Conservation (phyloP, 2,329 filamentous ascomycete species). For the Nemania sp. region DNA sequence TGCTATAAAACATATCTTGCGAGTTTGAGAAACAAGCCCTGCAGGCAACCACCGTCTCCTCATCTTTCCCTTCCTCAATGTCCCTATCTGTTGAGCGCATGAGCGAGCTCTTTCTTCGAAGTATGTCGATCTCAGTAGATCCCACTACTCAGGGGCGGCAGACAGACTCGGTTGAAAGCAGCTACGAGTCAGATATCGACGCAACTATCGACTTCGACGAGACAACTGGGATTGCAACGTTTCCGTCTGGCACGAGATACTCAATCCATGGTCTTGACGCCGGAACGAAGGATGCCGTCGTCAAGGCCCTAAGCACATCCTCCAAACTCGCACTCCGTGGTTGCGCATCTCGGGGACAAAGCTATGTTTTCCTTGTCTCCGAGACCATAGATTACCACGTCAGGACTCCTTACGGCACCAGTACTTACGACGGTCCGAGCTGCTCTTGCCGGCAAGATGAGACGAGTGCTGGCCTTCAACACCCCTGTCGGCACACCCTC, state of each 20-base stretch:
- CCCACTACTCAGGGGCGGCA: conserved; percentile 38
- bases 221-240: conserved; percentile 42
- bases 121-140: conserved; percentile 45
- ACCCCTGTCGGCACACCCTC: conserved; percentile 54
- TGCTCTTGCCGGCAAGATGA: conserved; percentile 51
- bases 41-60: conserved; percentile 23
- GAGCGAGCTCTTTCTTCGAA: conserved; percentile 48
- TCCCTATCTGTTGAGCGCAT: conserved; percentile 42
- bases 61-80: conserved; percentile 39
- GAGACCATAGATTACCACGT: conserved; percentile 58
- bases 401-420: conserved; percentile 50
- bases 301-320: conserved; percentile 52
- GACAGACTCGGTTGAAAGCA: conserved; percentile 29
- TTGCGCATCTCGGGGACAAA: conserved; percentile 52
- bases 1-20: conserved; percentile 35
- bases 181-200: conserved; percentile 35
- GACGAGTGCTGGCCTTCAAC: conserved; percentile 30
- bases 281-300: conserved; percentile 45
- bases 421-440: conserved; percentile 47
- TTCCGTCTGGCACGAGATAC: conserved; percentile 44
- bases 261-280: conserved; percentile 40
- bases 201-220: conserved; percentile 43
- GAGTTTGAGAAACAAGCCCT: conserved; percentile 25
- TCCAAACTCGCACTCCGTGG: conserved; percentile 55
- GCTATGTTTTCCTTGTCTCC: conserved; percentile 61